A percentile compares a stretch with the other conserved stretches of the same genome.
Evolutionary conservation across 2,329 filamentous ascomycete species (phyloP).

Genomic region (Fusarium globosum): DNA sequence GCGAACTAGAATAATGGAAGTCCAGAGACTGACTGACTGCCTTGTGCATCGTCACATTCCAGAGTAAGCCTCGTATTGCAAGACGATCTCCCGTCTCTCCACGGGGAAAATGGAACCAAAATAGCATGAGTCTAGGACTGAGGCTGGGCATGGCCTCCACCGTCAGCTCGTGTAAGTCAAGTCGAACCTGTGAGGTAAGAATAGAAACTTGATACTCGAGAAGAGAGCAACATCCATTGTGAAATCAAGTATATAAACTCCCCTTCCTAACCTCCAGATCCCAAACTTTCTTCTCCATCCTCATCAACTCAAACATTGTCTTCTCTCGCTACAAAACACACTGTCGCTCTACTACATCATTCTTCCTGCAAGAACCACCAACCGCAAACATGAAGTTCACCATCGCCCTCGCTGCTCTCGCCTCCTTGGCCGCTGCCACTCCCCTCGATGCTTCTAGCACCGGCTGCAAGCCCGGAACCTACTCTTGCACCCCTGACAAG

Average conservation of each 20-base stretch:
- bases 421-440: constrained; percentile 34
- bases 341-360: constrained; percentile 13
- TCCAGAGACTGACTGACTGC: background rate
- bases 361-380: background rate
- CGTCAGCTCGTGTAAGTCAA: constrained; percentile 25
- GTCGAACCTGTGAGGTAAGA: background rate
- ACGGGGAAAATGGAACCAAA: background rate
- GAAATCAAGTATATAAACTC: constrained; percentile 27
- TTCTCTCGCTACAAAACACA: constrained; percentile 17
- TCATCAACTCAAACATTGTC: constrained; percentile 23
- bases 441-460: constrained; percentile 20
- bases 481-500: constrained; percentile 45
- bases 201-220: constrained; percentile 9
- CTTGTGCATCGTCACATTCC: background rate
- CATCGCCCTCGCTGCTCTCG: constrained; percentile 38
- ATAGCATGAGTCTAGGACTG: constrained; percentile 11
- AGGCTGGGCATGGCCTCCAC: constrained; percentile 3
- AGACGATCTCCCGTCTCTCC: background rate
- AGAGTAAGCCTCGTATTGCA: constrained; percentile 21
- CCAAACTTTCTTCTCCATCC: constrained; percentile 16
- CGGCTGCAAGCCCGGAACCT: constrained; percentile 51
- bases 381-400: constrained; percentile 48
- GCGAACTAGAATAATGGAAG: background rate
- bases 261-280: background rate
- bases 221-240: accelerated